Conservation (phyloP, 1,284 basidiomycete species). For the Anthracocystis setariae region DNA sequence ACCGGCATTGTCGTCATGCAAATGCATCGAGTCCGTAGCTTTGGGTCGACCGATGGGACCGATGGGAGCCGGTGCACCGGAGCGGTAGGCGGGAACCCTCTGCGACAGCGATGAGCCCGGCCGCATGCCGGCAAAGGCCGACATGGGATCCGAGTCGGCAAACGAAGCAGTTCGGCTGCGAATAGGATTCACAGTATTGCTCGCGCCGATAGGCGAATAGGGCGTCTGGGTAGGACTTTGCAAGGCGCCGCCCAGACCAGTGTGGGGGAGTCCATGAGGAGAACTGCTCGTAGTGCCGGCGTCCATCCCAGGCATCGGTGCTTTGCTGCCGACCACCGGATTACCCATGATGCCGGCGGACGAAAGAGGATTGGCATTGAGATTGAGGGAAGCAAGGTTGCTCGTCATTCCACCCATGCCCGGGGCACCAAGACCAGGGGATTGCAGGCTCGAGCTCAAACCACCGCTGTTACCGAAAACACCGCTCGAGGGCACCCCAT, state of each 20-base stretch:
- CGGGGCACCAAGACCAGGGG: slow-evolving; percentile 32
- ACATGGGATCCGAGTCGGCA: slow-evolving; percentile 46
- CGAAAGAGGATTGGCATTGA: slow-evolving; percentile 32
- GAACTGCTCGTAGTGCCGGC: slow-evolving; percentile 3
- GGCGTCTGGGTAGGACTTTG: slow-evolving; percentile 42
- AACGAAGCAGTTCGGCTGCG: slow-evolving; percentile 45
- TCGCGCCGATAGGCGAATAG: slow-evolving; percentile 44
- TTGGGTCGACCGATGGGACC: slow-evolving; percentile 66
- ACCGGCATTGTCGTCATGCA: slow-evolving; percentile 39
- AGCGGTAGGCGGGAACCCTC: slow-evolving; percentile 38
- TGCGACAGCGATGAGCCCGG: slow-evolving; percentile 49
- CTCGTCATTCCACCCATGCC: slow-evolving; percentile 40
- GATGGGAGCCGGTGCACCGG: slow-evolving; percentile 53
- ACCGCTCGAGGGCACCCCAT: slow-evolving; percentile 33
- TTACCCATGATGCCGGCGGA: slow-evolving; percentile 20
- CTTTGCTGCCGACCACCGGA: slow-evolving; percentile 27
- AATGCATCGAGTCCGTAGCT: slow-evolving; percentile 35
- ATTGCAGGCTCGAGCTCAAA: slow-evolving; percentile 41
- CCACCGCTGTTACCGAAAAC: slow-evolving; percentile 32
- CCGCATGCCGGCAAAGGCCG: slow-evolving; percentile 39
- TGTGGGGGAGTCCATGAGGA: slow-evolving; percentile 21
- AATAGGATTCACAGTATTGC: slow-evolving; percentile 24
- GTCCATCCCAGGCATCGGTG: slow-evolving; percentile 26
- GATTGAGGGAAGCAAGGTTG: slow-evolving; percentile 52
- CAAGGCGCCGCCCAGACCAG: slow-evolving; percentile 16